A percentile compares a stretch with the other conserved stretches of the same genome.
Evolutionary conservation across 2,329 filamentous ascomycete species (phyloP).

Genomic region (Botryosphaeria dothidea): DNA sequence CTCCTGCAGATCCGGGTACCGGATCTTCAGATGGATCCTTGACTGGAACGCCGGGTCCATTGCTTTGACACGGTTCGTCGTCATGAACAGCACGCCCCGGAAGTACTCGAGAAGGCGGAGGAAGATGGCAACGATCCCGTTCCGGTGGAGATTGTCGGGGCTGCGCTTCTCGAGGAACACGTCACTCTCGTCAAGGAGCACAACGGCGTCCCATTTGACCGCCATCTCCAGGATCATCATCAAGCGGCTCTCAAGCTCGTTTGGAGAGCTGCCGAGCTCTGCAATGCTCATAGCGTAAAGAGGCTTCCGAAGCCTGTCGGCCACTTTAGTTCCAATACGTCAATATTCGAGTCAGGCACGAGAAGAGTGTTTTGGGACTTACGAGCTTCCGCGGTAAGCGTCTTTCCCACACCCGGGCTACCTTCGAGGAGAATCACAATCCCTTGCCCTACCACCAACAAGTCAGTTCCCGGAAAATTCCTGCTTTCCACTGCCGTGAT

Average conservation of each 20-base stretch:
- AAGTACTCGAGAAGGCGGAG: conserved; percentile 18
- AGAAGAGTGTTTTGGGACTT: too few species aligned
- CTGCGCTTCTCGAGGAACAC: conserved; percentile 54
- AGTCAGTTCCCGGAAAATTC: neutral
- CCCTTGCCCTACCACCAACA: neutral
- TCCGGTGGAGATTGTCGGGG: conserved; percentile 49
- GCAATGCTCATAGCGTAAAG: conserved; percentile 51
- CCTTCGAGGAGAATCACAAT: conserved; percentile 17
- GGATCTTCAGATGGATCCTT: conserved; percentile 34
- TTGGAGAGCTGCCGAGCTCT: conserved; percentile 50
- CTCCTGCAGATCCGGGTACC: conserved; percentile 23
- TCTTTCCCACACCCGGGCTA: conserved; percentile 16
- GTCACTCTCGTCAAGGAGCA: conserved; percentile 57
- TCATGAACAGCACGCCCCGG: conserved; percentile 36
- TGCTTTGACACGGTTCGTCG: conserved; percentile 34
- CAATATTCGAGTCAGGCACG: too few species aligned
- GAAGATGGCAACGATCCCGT: conserved; percentile 41
- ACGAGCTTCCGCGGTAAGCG: conserved; percentile 17
- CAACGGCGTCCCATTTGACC: conserved; percentile 52
- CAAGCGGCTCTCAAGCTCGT: conserved; percentile 50
- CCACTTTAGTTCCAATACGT: conserved; percentile 23
- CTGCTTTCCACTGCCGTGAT: too few species aligned
- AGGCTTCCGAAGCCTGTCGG: conserved; percentile 41
- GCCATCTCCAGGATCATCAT: conserved; percentile 51
- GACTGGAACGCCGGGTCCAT: conserved; percentile 25